Conservation (phyloP, 2,329 filamentous ascomycete species). For the Pyricularia sp. region DNA sequence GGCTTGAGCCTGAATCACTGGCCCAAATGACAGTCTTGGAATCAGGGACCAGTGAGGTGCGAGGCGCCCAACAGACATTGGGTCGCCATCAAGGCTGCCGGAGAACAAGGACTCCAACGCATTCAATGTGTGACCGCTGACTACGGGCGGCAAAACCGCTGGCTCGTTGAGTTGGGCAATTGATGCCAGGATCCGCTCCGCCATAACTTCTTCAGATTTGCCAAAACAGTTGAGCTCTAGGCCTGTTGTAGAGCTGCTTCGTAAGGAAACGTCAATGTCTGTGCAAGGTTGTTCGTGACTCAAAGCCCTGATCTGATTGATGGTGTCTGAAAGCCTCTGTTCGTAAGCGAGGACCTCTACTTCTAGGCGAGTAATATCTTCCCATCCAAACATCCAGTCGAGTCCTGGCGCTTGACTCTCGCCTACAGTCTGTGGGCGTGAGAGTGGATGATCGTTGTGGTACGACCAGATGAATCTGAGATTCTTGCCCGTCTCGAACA, state of each 20-base stretch:
- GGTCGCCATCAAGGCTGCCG: background rate
- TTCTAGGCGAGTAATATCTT: slow-evolving; percentile 56
- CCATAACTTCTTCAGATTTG: slow-evolving; percentile 33
- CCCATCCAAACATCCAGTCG: slow-evolving; percentile 65
- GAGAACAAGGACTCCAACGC: background rate
- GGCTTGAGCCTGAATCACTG: slow-evolving; percentile 65
- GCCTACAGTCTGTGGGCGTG: slow-evolving; percentile 36
- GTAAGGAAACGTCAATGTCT: background rate
- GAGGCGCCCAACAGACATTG: slow-evolving; percentile 12
- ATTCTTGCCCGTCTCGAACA: slow-evolving; percentile 76
- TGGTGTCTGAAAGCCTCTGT: slow-evolving; percentile 23
- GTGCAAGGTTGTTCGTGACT: slow-evolving; percentile 5
- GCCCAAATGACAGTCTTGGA: slow-evolving; percentile 66
- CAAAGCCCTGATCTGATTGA: slow-evolving; percentile 11
- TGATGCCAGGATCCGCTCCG: slow-evolving; percentile 37
- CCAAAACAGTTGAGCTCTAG: slow-evolving; percentile 37
- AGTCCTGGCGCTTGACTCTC: slow-evolving; percentile 45
- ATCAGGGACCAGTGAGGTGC: slow-evolving; percentile 49
- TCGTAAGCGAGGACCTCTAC: slow-evolving; percentile 46
- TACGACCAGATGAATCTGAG: slow-evolving; percentile 62
- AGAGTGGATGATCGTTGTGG: slow-evolving; percentile 63
- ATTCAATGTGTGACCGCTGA: background rate
- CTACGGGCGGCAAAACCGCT: slow-evolving; percentile 10
- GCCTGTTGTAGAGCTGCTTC: background rate
- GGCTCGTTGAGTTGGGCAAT: slow-evolving; percentile 35